Conservation (phyloP, 2,329 filamentous ascomycete species). For the Fusarium hainanense region DNA sequence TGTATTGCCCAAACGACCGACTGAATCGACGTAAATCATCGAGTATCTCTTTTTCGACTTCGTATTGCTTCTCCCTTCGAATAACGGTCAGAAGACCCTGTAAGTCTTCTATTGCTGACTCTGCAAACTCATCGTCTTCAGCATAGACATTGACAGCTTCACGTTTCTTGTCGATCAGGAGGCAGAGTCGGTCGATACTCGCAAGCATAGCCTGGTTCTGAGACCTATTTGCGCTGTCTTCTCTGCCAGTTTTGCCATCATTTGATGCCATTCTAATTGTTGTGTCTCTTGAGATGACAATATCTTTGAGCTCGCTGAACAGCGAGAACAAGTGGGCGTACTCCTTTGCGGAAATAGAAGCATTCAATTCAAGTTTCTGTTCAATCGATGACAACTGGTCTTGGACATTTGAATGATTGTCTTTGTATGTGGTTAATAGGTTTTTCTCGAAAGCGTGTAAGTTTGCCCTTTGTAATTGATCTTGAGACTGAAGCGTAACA, state of each 20-base stretch:
- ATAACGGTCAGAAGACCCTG: too few relatives aligned
- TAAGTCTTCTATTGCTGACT: not conserved
- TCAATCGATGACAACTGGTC: not conserved
- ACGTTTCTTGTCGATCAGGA: not conserved
- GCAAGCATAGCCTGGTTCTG: not conserved
- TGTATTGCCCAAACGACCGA: not conserved
- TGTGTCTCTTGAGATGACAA: not conserved
- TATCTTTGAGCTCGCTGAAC: not conserved
- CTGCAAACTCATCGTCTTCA: not conserved
- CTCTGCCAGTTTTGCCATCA: fast-evolving
- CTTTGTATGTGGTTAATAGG: not conserved
- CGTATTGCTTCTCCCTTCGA: not conserved
- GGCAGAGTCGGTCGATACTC: not conserved
- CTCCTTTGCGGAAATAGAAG: not conserved
- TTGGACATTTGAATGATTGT: not conserved
- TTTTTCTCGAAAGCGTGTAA: not conserved
- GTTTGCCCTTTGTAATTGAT: not conserved
- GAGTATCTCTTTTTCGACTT: not conserved
- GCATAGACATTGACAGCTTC: not conserved
- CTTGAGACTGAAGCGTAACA: not conserved
- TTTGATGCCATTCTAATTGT: not conserved
- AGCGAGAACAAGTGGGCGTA: not conserved
- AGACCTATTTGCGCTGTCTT: not conserved
- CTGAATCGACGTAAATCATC: not conserved
- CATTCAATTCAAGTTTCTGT: not conserved